Evolutionary conservation across 2,329 filamentous ascomycete genomes (phyloP).

Genomic region (Botrytis pseudocinerea): DNA sequence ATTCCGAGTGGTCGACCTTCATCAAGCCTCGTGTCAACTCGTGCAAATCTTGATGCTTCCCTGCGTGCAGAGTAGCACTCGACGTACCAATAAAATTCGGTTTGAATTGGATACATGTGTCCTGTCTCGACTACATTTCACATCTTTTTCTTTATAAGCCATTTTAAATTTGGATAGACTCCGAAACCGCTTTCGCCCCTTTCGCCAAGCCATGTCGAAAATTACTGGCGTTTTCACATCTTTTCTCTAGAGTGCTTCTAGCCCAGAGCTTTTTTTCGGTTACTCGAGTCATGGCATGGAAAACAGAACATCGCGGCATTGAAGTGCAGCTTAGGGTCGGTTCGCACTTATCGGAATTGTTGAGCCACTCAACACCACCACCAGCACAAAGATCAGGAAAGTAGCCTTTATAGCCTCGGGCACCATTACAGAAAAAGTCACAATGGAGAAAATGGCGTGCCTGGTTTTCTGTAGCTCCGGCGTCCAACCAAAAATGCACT

Average conservation of each 20-base stretch:
- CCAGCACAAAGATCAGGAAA: background rate
- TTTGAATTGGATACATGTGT: background rate
- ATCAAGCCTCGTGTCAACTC: background rate
- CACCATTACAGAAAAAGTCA: background rate
- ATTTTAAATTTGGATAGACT: background rate
- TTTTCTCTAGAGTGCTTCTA: background rate
- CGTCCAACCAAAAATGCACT: background rate
- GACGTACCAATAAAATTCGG: background rate
- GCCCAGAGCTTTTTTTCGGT: background rate
- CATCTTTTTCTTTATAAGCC: background rate
- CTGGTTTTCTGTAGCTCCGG: background rate
- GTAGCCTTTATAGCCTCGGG: background rate
- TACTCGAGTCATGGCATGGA: background rate
- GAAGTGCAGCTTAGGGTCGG: background rate
- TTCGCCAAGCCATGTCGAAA: background rate
- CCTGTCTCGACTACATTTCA: background rate
- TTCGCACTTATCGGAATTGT: background rate
- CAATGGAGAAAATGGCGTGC: background rate
- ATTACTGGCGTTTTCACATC: background rate
- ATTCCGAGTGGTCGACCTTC: background rate
- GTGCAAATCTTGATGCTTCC: background rate
- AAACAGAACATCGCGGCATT: background rate
- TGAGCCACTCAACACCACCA: background rate
- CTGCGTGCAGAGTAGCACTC: background rate
- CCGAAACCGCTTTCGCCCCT: background rate